phyloP scores from a whole-genome alignment of 164 flowering plant species.

The Vitis labrusca region DNA sequence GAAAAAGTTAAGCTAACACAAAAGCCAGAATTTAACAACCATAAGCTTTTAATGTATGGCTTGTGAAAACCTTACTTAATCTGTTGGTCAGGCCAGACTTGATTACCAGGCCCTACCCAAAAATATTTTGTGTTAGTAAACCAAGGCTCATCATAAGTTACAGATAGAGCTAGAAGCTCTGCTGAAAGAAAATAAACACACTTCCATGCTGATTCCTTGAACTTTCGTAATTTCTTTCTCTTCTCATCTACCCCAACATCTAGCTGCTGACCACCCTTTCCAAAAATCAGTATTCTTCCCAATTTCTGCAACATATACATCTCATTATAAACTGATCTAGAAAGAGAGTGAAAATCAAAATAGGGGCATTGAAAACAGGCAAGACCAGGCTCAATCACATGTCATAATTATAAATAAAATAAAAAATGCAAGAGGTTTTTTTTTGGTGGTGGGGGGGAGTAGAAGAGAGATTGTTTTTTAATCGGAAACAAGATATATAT shows the following conservation, averaged over 20 bases:
- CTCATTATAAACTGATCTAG: background rate
- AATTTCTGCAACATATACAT: constrained; percentile 52
- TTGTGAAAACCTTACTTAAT: constrained; percentile 59
- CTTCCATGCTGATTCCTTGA: constrained; percentile 98
- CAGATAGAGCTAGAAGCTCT: constrained; percentile 72
- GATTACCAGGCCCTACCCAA: constrained; percentile 94
- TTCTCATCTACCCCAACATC: constrained; percentile 36
- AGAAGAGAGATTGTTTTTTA: too few relatives aligned
- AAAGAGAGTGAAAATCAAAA: background rate
- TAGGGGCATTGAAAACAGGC: background rate
- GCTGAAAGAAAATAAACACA: constrained; percentile 87
- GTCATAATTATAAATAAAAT: too few relatives aligned
- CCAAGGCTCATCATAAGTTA: constrained; percentile 94
- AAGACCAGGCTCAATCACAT: too few relatives aligned
- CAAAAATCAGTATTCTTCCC: constrained; percentile 59
- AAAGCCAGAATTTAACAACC: background rate
- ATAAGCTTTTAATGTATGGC: background rate
- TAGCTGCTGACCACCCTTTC: constrained; percentile 30
- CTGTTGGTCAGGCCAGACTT: constrained; percentile 90
- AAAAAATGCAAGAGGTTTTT: too few relatives aligned
- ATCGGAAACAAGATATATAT: too few relatives aligned
- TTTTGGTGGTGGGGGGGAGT: too few relatives aligned
- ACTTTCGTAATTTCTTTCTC: constrained; percentile 68
- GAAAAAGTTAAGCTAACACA: background rate
- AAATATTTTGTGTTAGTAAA: constrained; percentile 70